Conservation (phyloP, 2,329 filamentous ascomycete genomes). For the Talaromyces sp. region DNA sequence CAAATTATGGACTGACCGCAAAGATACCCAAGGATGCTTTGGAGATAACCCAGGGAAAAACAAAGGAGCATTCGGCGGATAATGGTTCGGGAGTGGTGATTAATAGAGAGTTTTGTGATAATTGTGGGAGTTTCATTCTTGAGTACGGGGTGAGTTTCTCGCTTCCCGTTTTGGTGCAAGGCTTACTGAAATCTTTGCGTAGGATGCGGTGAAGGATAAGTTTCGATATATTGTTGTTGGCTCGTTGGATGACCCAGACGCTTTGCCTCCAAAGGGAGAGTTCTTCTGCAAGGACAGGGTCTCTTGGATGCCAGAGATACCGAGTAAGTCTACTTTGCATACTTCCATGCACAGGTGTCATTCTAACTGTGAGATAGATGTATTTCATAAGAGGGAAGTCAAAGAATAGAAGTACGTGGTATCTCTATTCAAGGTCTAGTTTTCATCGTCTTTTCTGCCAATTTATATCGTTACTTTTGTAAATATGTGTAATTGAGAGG, state of each 20-base stretch:
- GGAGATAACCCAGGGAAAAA: constrained; percentile 36
- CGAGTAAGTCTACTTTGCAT: constrained; percentile 33
- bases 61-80: constrained; percentile 48
- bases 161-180: not conserved
- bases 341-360: not conserved
- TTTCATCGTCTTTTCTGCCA: not conserved
- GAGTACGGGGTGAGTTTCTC: constrained; percentile 49
- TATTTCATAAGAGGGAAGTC: constrained; percentile 11
- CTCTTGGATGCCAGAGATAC: constrained; percentile 52
- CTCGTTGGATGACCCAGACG: constrained; percentile 49
- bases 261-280: constrained; percentile 52
- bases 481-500: not conserved
- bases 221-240: constrained; percentile 49
- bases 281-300: constrained; percentile 52
- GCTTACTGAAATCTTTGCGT: not conserved
- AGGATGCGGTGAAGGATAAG: constrained; percentile 32
- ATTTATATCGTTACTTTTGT: not conserved
- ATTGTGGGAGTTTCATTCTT: constrained; percentile 51
- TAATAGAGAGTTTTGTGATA: constrained; percentile 53
- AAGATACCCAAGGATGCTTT: constrained; percentile 49
- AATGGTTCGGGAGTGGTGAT: constrained; percentile 49
- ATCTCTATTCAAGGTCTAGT: not conserved
- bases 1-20: constrained; percentile 52
- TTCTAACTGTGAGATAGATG: not conserved
- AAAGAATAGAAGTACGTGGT: not conserved